phyloP scores from a whole-genome alignment of 345 rosid genomes.

The Populus deltoides region DNA sequence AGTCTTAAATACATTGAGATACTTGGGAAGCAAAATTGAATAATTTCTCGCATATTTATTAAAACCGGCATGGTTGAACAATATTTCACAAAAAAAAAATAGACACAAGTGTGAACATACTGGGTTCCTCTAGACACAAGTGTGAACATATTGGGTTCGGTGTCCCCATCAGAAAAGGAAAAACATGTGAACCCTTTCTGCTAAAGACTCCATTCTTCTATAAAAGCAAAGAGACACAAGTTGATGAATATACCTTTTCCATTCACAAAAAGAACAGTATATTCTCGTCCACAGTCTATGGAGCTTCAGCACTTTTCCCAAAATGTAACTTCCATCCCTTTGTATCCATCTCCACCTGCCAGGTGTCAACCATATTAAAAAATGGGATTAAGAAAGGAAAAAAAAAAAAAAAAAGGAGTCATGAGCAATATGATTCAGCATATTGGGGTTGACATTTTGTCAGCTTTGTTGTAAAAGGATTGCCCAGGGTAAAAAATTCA shows the following conservation, averaged over 20 bases:
- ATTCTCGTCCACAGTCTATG: background rate
- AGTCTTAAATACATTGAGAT: background rate
- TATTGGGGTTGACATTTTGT: background rate
- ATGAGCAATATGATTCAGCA: background rate
- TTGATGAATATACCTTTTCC: background rate
- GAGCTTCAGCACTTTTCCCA: background rate
- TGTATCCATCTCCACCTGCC: background rate
- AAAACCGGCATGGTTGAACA: too few relatives aligned
- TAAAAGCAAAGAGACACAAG: background rate
- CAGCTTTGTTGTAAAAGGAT: background rate
- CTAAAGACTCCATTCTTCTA: background rate
- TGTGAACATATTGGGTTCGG: too few relatives aligned
- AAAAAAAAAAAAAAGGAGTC: background rate
- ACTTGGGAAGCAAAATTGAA: background rate
- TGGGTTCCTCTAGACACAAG: too few relatives aligned
- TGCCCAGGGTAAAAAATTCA: background rate
- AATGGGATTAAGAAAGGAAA: too few relatives aligned
- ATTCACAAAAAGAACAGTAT: background rate
- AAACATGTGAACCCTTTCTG: background rate
- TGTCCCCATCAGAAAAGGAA: background rate
- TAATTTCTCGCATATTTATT: background rate
- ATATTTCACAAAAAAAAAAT: too few relatives aligned
- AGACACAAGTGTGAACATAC: too few relatives aligned
- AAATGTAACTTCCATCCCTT: background rate
- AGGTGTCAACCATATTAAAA: background rate